Evolutionary conservation across 2,329 filamentous ascomycete genomes (phyloP).

Genomic region (Alternaria sp.): DNA sequence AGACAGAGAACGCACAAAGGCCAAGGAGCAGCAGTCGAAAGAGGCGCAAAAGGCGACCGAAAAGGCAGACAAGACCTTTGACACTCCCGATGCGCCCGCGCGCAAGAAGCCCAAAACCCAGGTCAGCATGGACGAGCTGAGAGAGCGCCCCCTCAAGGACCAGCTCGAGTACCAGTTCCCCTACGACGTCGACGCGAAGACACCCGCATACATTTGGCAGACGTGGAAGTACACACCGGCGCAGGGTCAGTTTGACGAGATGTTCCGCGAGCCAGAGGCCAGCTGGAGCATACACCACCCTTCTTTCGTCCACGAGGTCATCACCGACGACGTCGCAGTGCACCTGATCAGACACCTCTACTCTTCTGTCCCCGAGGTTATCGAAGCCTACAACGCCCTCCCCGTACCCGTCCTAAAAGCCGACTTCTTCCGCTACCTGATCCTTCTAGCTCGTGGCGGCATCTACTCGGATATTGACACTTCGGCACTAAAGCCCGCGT

Average conservation of each 20-base stretch:
- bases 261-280: constrained; percentile 82
- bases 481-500: constrained; percentile 77
- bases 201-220: constrained; percentile 99
- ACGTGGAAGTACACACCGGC: constrained; percentile 92
- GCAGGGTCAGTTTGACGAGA: constrained; percentile 73
- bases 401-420: constrained; percentile 63
- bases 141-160: constrained; percentile 74
- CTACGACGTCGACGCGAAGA: constrained; percentile 86
- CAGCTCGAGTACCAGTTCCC: constrained; percentile 91
- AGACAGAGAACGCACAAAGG: constrained; percentile 14
- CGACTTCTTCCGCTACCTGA: constrained; percentile 72
- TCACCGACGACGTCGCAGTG: constrained; percentile 86
- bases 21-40: constrained; percentile 16
- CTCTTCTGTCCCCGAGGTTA: constrained; percentile 64
- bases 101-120: constrained; percentile 60
- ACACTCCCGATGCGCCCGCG: constrained; percentile 34
- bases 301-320: constrained; percentile 92
- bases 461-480: constrained; percentile 89
- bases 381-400: constrained; percentile 57
- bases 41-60: constrained; percentile 19
- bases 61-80: constrained; percentile 37
- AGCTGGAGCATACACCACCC: constrained; percentile 90
- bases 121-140: constrained; percentile 72
- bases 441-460: constrained; percentile 76
- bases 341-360: constrained; percentile 87